phyloP scores from a whole-genome alignment of 768 basidiomycete genomes.

The Pulveroboletus sp. region DNA sequence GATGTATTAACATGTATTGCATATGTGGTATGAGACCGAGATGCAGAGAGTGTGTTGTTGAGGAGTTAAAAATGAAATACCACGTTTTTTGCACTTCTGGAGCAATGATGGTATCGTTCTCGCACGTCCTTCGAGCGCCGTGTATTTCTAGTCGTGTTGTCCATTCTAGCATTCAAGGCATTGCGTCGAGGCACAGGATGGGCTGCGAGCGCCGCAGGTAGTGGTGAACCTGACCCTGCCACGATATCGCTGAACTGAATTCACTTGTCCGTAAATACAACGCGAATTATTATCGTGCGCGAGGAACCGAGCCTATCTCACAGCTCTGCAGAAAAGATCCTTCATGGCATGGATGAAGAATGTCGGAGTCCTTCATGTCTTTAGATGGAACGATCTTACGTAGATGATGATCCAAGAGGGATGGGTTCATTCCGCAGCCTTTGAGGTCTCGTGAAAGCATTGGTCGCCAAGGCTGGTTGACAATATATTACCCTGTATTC shows the following conservation, averaged over 20 bases:
- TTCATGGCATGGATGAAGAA: conserved; percentile 36
- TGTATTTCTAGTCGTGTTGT: too few relatives aligned
- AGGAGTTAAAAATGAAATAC: too few relatives aligned
- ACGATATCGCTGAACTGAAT: conserved; percentile 71
- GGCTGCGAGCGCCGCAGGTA: too few relatives aligned
- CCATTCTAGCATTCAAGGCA: too few relatives aligned
- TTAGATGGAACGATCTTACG: conserved; percentile 4
- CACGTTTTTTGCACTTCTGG: too few relatives aligned
- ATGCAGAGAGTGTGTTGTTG: too few relatives aligned
- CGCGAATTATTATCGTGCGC: conserved; percentile 60
- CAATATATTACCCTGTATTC: background rate
- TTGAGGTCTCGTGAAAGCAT: conserved; percentile 23
- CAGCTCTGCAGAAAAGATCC: conserved; percentile 50
- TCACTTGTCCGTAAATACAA: conserved; percentile 76
- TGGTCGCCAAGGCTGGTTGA: conserved; percentile 11
- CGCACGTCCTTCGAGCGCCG: too few relatives aligned
- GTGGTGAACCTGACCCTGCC: too few relatives aligned
- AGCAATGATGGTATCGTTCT: too few relatives aligned
- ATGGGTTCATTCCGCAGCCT: conserved; percentile 17
- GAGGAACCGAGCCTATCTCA: conserved; percentile 56
- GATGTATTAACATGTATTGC: too few relatives aligned
- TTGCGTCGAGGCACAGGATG: too few relatives aligned
- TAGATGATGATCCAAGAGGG: conserved; percentile 2
- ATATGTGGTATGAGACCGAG: too few relatives aligned
- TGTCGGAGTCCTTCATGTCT: conserved; percentile 1